Base-by-base conservation (phyloP, 441 rosid genomes). In the Eutrema salsugineum region DNA sequence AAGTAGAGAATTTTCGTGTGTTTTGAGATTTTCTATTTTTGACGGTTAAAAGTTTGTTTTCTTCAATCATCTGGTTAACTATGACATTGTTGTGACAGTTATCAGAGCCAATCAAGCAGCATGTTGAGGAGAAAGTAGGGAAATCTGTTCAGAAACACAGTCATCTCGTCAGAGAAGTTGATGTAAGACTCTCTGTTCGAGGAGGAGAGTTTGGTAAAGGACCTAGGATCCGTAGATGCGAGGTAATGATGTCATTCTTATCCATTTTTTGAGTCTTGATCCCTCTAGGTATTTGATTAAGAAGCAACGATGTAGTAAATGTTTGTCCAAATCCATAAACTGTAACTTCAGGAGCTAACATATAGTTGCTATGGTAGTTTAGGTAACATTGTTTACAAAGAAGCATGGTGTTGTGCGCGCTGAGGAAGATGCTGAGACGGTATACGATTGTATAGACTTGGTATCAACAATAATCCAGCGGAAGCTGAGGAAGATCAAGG, bases 171-270 rank as follows among this genome's bases (percentile, higher is more conserved):
- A 83, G 95, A 64, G 97, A 88, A 80, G 95, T 94, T 35, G 97
- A 94, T 82, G 97, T 90, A 16, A 82, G 97, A 76, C 77, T 94
- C 78, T 94, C 97, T 38, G 83, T 85, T 40, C 77, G 97, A 19
- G 97, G 97, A 5, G 97, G 99, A 22, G 99, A 94, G 81, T 83
- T 94, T 11, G 97, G 98, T 40, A 91, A 83, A 83, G 99, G 99
- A 42, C 99, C 97, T 1, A 87, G 82, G 72, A 82, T 91, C 53
- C 87, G 95, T 15, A 80, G 93, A 80, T 94, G 97, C 47, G 99
- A 94, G 97, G 99, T 94, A 73, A 62, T 15, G 11, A 11, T 60
- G 49, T 19, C 28, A n/a, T 17, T 24, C 24, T 35, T 15, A 27
- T 51, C 12, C 1, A n/a, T 50, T 2, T 65, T 14, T 35, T n/a